phyloP scores from a whole-genome alignment of 2,329 filamentous ascomycete species.

The Neurospora sp. region DNA sequence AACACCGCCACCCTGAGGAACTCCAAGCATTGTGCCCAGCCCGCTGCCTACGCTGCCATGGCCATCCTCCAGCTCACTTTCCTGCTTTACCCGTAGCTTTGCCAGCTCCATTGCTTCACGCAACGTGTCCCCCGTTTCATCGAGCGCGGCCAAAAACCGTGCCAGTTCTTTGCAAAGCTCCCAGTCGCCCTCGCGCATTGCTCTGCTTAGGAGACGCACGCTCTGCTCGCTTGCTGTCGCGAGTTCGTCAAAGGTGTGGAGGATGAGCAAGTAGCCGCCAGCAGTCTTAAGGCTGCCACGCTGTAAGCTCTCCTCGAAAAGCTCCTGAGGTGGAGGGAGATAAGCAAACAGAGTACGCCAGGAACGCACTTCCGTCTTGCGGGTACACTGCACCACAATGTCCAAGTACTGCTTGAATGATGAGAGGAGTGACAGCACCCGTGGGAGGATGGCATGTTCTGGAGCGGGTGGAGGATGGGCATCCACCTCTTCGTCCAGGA shows the following conservation, averaged over 20 bases:
- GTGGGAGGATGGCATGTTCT: conserved; percentile 53
- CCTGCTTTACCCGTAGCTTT: conserved; percentile 29
- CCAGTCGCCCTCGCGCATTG: conserved; percentile 82
- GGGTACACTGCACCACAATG: conserved; percentile 91
- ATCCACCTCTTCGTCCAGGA: conserved; percentile 91
- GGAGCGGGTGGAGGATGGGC: conserved; percentile 45
- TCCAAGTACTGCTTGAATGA: conserved; percentile 83
- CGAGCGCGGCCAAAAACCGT: conserved; percentile 87
- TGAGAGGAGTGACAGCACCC: conserved; percentile 54
- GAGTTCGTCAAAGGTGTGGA: conserved; percentile 72
- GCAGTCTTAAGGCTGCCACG: conserved; percentile 87
- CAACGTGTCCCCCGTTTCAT: conserved; percentile 74
- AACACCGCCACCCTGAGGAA: conserved; percentile 16
- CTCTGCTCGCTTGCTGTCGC: conserved; percentile 64
- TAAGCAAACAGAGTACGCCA: conserved; percentile 93
- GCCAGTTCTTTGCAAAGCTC: conserved; percentile 92
- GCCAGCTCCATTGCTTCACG: conserved; percentile 59
- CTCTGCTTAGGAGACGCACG: conserved; percentile 69
- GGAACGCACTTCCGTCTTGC: conserved; percentile 90
- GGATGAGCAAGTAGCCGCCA: conserved; percentile 87
- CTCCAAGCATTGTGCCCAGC: conserved; percentile 18
- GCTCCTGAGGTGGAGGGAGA: conserved; percentile 76
- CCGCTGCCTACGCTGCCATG: conserved; percentile 21
- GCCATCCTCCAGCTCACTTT: conserved; percentile 21
- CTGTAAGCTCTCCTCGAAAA: conserved; percentile 87